Percentiles rank a stretch among this genome's conserved stretches.
phyloP scores from a whole-genome alignment of 73 alveolate species.

The Chromera velia region DNA sequence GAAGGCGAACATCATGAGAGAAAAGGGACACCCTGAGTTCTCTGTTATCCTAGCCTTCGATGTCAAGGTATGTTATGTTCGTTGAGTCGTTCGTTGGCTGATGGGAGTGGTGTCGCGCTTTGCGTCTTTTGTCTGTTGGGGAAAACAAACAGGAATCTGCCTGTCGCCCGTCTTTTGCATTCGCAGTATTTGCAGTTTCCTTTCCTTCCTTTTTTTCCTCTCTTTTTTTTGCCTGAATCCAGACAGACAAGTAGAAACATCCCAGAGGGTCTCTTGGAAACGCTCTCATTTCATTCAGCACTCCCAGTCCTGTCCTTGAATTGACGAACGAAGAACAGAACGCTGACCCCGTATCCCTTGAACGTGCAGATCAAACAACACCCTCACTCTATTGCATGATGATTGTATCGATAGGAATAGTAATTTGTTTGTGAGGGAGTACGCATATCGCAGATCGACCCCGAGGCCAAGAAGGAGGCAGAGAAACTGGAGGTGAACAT shows the following conservation, averaged over 20 bases:
- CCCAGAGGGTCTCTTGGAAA: no score
- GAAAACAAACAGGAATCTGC: neutral
- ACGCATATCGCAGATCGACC: neutral
- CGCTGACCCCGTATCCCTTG: neutral
- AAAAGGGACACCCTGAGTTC: conserved; percentile 59
- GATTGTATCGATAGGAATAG: neutral
- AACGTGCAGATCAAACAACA: neutral
- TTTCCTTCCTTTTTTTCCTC: no score
- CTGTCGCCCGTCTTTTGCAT: neutral
- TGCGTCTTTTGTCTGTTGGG: neutral
- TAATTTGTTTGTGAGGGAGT: neutral
- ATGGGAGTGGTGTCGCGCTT: neutral
- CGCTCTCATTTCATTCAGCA: no score
- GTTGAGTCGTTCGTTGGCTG: neutral
- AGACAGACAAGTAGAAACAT: no score
- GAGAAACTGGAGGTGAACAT: neutral
- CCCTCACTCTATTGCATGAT: neutral
- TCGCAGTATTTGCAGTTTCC: neutral
- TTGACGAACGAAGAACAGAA: no score
- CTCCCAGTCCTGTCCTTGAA: no score
- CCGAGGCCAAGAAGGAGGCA: neutral
- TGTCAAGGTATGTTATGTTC: conserved; percentile 80
- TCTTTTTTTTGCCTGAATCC: no score
- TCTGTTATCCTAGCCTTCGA: conserved; percentile 94
- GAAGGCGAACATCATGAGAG: neutral